Conservation (phyloP, 2,329 filamentous ascomycete genomes). For the Nothomitra cinnamomea region DNA sequence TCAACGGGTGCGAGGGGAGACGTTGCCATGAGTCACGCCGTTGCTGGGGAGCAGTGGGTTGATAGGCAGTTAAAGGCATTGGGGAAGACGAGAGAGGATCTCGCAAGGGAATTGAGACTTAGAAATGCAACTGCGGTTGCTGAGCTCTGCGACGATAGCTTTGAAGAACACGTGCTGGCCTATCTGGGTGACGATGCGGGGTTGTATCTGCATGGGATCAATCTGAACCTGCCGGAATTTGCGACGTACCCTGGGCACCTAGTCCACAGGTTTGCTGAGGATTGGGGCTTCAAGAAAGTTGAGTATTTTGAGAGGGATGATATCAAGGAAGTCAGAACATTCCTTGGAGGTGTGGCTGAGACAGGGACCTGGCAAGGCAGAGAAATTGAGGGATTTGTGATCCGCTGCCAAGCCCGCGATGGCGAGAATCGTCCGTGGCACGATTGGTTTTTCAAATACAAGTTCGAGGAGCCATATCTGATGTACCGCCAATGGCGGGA, state of each 20-base stretch:
- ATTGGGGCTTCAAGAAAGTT: slow-evolving; percentile 88
- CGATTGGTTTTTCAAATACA: slow-evolving; percentile 99
- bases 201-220: slow-evolving; percentile 89
- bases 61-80: slow-evolving; percentile 61
- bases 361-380: slow-evolving; percentile 79
- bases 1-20: slow-evolving; percentile 73
- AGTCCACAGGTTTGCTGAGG: slow-evolving; percentile 79
- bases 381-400: slow-evolving; percentile 92
- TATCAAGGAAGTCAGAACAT: slow-evolving; percentile 54
- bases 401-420: slow-evolving; percentile 60
- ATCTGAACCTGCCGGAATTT: slow-evolving; percentile 87
- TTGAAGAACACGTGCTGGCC: slow-evolving; percentile 91
- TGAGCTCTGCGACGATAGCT: slow-evolving; percentile 87
- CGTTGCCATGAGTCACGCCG: slow-evolving; percentile 59
- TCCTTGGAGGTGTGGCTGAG: slow-evolving; percentile 72
- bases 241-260: slow-evolving; percentile 64
- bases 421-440: slow-evolving; percentile 37
- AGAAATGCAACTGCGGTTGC: slow-evolving; percentile 91
- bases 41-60: slow-evolving; percentile 66
- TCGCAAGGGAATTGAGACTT: slow-evolving; percentile 56
- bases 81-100: slow-evolving; percentile 61
- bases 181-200: slow-evolving; percentile 72
- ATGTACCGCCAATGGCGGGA: slow-evolving; percentile 99
- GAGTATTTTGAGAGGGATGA: slow-evolving; percentile 64
- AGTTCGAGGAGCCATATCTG: slow-evolving; percentile 95